These are phyloP conservation scores for Trichocladium antarcticum DNA, from an alignment of 495 filamentous ascomycete genomes.

Conservation along the genomic window DNA sequence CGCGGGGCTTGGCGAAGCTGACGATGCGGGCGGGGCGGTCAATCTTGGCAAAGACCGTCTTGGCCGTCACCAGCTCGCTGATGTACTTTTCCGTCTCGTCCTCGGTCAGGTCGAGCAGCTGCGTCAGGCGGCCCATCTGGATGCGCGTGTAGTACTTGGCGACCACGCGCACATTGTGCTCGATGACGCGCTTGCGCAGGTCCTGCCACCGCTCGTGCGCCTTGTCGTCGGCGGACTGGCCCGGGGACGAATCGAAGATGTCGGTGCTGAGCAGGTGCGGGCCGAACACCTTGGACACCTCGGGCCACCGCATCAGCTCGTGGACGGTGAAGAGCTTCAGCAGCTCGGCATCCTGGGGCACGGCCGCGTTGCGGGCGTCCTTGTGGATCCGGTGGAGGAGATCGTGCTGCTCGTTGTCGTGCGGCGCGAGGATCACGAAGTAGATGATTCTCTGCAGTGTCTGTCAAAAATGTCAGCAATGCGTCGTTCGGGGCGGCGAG, in stretches of 20 bases:
- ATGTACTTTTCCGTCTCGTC: conserved; percentile 98
- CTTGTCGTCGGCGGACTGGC: conserved; percentile 58
- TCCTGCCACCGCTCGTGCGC: conserved; percentile 79
- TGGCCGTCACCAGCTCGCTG: conserved; percentile 83
- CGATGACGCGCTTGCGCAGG: conserved; percentile 92
- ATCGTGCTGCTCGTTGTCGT: conserved; percentile 98
- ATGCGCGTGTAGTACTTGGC: conserved; percentile 99
- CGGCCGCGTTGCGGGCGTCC: conserved; percentile 54
- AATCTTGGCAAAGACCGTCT: conserved; percentile 96
- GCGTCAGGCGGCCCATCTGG: conserved; percentile 73
- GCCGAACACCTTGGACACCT: conserved; percentile 75
- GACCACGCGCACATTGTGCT: conserved; percentile 95
- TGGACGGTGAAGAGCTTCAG: conserved; percentile 89
- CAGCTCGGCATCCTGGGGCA: conserved; percentile 65
- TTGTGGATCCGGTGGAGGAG: conserved; percentile 83
- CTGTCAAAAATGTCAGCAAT: conserved; percentile 31
- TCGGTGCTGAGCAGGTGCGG: conserved; percentile 83
- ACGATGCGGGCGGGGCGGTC: conserved; percentile 87
- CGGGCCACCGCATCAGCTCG: conserved; percentile 96
- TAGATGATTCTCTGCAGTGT: conserved; percentile 82
- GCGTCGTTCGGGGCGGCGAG: neutral
- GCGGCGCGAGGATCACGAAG: conserved; percentile 89
- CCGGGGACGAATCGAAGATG: conserved; percentile 60
- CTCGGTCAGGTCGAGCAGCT: conserved; percentile 81
- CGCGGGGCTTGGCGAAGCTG: conserved; percentile 83